A percentile compares a stretch with the other conserved stretches of the same genome.
These are phyloP conservation scores for Yamadazyma atlantica DNA, from an alignment of 1,139 yeast species.

Conservation along the genomic window DNA sequence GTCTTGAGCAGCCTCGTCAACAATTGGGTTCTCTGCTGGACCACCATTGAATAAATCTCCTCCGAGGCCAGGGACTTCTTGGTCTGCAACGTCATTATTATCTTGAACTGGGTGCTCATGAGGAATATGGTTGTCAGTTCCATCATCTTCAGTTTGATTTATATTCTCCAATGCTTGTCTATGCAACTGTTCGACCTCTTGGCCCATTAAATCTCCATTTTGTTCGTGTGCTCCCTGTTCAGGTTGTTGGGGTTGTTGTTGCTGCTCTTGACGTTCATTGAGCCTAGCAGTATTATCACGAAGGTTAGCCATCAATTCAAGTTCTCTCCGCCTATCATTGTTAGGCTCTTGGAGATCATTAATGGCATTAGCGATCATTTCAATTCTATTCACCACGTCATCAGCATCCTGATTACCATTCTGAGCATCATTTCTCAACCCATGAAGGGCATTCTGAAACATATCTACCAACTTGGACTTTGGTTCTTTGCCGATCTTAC, in stretches of 20 bases:
- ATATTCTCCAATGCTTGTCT: background rate
- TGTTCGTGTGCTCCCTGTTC: slow-evolving; percentile 3
- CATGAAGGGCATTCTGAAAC: slow-evolving; percentile 31
- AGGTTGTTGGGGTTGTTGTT: no score
- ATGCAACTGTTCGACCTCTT: slow-evolving; percentile 3
- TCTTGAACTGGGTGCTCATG: slow-evolving; percentile 6
- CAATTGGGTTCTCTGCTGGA: background rate
- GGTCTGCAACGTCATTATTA: background rate
- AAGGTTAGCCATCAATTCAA: slow-evolving; percentile 8
- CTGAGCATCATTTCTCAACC: slow-evolving; percentile 26
- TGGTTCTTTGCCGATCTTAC: slow-evolving; percentile 59
- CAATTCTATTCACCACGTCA: slow-evolving; percentile 25
- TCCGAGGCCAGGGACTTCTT: background rate
- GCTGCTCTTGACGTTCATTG: slow-evolving; percentile 7
- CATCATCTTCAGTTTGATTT: slow-evolving; percentile 1
- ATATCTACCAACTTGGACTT: slow-evolving; percentile 41
- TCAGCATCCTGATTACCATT: slow-evolving; percentile 24
- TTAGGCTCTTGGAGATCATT: slow-evolving; percentile 28
- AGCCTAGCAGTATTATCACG: slow-evolving; percentile 11
- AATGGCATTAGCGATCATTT: slow-evolving; percentile 31
- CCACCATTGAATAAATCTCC: background rate
- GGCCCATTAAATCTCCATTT: slow-evolving; percentile 9
- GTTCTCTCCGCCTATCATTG: slow-evolving; percentile 8
- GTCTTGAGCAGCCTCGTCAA: slow-evolving; percentile 1
- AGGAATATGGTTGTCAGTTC: background rate